Evolutionary conservation across 2,329 filamentous ascomycete species (phyloP).

Genomic region (Macroventuria anomochaeta): DNA sequence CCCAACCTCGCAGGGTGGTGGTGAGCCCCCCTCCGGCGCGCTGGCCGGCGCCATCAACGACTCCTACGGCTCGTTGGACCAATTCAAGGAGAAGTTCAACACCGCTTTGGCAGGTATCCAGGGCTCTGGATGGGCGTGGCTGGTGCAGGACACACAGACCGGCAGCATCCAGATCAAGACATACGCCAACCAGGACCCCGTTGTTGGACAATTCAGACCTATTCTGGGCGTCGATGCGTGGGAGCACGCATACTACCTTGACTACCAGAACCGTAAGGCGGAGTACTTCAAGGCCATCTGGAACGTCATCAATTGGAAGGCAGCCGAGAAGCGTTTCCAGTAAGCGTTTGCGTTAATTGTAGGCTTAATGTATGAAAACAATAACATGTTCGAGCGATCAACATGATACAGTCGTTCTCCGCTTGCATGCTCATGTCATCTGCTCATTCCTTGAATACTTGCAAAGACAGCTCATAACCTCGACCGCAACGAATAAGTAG

Average conservation of each 20-base stretch:
- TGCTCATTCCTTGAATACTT: background rate
- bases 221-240: conserved; percentile 91
- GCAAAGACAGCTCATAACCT: no score
- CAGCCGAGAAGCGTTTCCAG: conserved; percentile 77
- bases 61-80: conserved; percentile 64
- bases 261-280: conserved; percentile 96
- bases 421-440: background rate
- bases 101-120: conserved; percentile 69
- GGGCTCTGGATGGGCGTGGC: conserved; percentile 69
- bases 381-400: background rate
- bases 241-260: conserved; percentile 95
- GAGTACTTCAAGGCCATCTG: conserved; percentile 94
- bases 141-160: conserved; percentile 68
- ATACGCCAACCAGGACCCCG: conserved; percentile 87
- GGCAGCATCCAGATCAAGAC: conserved; percentile 69
- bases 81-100: conserved; percentile 69
- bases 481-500: no score
- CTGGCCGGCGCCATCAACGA: conserved; percentile 65
- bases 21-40: conserved; percentile 65
- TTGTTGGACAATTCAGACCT: conserved; percentile 81
- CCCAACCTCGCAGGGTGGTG: conserved; percentile 70
- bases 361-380: background rate
- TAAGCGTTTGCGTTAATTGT: conserved; percentile 39
- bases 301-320: conserved; percentile 97
- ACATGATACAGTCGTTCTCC: no score